phyloP scores from a whole-genome alignment of 129 eudicot genomes.

The Calendula officinalis region DNA sequence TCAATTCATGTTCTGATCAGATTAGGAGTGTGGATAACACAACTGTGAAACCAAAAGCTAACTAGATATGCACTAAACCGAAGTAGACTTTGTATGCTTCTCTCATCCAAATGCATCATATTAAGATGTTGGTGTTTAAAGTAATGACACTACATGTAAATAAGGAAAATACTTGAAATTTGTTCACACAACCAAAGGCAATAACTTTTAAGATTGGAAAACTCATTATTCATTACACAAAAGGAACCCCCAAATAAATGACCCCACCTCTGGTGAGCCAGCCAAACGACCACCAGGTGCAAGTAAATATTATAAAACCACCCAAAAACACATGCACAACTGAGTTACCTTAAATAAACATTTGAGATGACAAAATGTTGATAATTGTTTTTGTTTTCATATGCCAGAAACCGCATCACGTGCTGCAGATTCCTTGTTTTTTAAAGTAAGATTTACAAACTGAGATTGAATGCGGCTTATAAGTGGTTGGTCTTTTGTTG shows the following conservation, averaged over 20 bases:
- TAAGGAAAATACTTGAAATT: neutral
- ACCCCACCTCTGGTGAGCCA: slow-evolving; percentile 64
- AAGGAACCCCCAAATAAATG: slow-evolving; percentile 6
- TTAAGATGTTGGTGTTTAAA: too few species aligned
- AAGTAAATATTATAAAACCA: neutral
- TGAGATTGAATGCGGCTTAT: slow-evolving; percentile 62
- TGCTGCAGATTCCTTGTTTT: slow-evolving; percentile 49
- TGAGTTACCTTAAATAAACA: neutral
- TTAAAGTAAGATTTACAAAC: slow-evolving; percentile 62
- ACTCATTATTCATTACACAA: slow-evolving; percentile 17
- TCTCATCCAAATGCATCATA: too few species aligned
- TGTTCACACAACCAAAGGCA: too few species aligned
- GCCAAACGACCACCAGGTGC: slow-evolving; percentile 43
- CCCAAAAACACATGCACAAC: neutral
- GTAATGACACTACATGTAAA: neutral
- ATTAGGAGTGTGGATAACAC: too few species aligned
- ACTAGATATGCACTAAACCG: too few species aligned
- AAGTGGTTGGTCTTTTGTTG: slow-evolving; percentile 33
- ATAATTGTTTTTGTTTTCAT: slow-evolving; percentile 28
- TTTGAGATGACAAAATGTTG: slow-evolving; percentile 26
- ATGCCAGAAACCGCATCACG: slow-evolving; percentile 55
- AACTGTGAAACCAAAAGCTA: too few species aligned
- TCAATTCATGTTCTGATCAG: too few species aligned
- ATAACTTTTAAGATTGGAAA: too few species aligned
- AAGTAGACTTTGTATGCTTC: too few species aligned